phyloP scores from a whole-genome alignment of 345 rosid species.

The Corchorus capsularis region DNA sequence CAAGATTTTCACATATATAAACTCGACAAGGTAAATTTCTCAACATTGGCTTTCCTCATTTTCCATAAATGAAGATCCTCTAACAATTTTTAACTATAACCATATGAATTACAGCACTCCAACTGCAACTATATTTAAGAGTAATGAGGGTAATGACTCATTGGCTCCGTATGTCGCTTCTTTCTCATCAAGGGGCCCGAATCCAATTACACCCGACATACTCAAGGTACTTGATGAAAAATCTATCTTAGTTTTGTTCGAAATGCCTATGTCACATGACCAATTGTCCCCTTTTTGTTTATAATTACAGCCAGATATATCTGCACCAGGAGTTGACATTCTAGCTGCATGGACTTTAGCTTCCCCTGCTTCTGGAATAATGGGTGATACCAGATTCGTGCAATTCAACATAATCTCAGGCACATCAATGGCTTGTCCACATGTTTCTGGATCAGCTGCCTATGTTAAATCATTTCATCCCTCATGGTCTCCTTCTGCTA shows the following conservation, averaged over 20 bases:
- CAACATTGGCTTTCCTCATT: background rate
- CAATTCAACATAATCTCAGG: slow-evolving; percentile 43
- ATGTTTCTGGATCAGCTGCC: slow-evolving; percentile 48
- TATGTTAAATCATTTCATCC: slow-evolving; percentile 44
- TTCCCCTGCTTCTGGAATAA: background rate
- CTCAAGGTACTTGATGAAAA: slow-evolving; percentile 39
- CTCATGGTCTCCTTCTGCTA: slow-evolving; percentile 39
- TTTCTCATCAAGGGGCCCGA: slow-evolving; percentile 59
- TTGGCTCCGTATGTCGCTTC: slow-evolving; percentile 34
- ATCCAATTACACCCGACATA: slow-evolving; percentile 40
- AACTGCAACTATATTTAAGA: slow-evolving; percentile 1
- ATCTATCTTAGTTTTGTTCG: background rate
- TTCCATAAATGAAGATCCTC: too few relatives aligned
- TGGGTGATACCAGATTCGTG: slow-evolving; percentile 34
- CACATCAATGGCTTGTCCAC: slow-evolving; percentile 63
- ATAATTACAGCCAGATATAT: slow-evolving; percentile 50
- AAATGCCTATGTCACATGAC: background rate
- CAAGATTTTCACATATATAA: background rate
- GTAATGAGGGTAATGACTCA: background rate
- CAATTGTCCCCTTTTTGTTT: background rate
- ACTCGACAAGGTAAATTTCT: background rate
- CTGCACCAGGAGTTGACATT: slow-evolving; percentile 59
- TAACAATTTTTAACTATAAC: too few relatives aligned
- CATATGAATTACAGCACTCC: background rate
- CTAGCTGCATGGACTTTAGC: slow-evolving; percentile 48